Percentiles rank a stretch among this genome's conserved stretches.
phyloP scores from a whole-genome alignment of 2,329 filamentous ascomycete genomes.

The Xylaria sp. region DNA sequence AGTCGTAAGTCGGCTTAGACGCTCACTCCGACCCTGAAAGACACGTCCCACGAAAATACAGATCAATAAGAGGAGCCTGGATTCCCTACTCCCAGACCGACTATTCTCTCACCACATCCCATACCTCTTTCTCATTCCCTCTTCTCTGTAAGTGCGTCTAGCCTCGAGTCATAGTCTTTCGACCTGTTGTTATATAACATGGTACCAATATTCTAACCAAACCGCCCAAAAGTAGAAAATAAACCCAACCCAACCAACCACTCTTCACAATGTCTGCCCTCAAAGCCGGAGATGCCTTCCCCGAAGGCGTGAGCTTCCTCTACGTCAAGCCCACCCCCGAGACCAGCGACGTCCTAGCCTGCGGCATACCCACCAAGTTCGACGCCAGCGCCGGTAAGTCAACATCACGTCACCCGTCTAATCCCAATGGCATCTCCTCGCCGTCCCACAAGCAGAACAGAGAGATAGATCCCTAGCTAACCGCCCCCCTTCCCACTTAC shows the following conservation, averaged over 20 bases:
- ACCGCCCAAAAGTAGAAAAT: neutral
- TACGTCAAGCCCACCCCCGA: constrained; percentile 83
- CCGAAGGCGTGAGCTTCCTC: constrained; percentile 81
- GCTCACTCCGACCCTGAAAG: neutral
- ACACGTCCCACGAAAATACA: neutral
- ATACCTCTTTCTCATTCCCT: neutral
- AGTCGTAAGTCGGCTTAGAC: neutral
- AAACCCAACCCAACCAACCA: constrained; percentile 13
- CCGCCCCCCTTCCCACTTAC: neutral
- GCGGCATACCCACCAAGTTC: constrained; percentile 81
- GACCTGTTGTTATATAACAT: neutral
- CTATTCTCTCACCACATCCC: constrained; percentile 2
- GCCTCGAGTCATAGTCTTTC: no score
- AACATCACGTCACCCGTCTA: neutral
- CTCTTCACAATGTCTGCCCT: constrained; percentile 66
- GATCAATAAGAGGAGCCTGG: neutral
- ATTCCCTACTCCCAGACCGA: neutral
- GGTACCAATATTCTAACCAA: neutral
- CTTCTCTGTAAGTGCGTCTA: neutral
- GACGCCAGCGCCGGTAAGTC: constrained; percentile 77
- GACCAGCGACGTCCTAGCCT: constrained; percentile 73
- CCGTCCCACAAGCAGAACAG: no score
- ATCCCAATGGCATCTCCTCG: neutral
- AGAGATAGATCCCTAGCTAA: neutral
- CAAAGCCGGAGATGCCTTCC: constrained; percentile 85